Percentiles rank a stretch among this genome's conserved stretches.
phyloP scores from a whole-genome alignment of 1,284 basidiomycete species.

The Hypsizygus ulmarius region DNA sequence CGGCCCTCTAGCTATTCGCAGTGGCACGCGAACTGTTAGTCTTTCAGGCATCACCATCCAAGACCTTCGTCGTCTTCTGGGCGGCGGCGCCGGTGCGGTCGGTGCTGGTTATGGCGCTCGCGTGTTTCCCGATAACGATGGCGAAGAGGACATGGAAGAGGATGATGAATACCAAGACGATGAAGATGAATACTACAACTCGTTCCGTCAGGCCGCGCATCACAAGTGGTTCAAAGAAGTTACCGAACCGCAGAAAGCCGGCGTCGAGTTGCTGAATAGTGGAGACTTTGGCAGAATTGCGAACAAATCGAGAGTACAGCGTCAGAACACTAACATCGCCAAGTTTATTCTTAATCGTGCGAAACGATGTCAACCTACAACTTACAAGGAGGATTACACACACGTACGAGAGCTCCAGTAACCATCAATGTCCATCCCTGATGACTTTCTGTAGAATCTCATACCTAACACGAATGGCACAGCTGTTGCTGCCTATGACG shows the following conservation, averaged over 20 bases:
- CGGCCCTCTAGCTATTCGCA: constrained; percentile 11
- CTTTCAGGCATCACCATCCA: constrained; percentile 31
- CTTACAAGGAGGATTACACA: constrained; percentile 52
- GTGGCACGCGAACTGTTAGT: constrained; percentile 15
- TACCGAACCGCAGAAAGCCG: constrained; percentile 67
- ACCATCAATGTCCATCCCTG: constrained; percentile 3
- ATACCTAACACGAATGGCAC: constrained; percentile 88
- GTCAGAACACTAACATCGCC: constrained; percentile 44
- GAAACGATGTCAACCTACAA: constrained; percentile 33
- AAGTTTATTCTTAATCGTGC: constrained; percentile 44
- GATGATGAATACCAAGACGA: constrained; percentile 38
- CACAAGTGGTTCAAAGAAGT: constrained; percentile 47
- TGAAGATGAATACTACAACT: constrained; percentile 33
- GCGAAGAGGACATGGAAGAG: constrained; percentile 34
- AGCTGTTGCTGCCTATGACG: constrained; percentile 77
- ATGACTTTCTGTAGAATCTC: constrained; percentile 47
- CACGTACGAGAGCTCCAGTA: constrained; percentile 37
- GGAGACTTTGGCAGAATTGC: constrained; percentile 85
- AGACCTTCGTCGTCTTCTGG: constrained; percentile 30
- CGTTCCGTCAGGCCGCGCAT: constrained; percentile 19
- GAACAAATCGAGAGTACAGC: constrained; percentile 41
- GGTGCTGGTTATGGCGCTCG: constrained; percentile 2
- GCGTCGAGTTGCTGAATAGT: constrained; percentile 67
- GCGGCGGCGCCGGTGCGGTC: constrained; percentile 12
- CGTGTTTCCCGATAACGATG: constrained; percentile 24